A percentile compares a stretch with the other conserved stretches of the same genome.
These are phyloP conservation scores for Starmera stellimalicola DNA, from an alignment of 1,139 yeast genomes.

Conservation along the genomic window DNA sequence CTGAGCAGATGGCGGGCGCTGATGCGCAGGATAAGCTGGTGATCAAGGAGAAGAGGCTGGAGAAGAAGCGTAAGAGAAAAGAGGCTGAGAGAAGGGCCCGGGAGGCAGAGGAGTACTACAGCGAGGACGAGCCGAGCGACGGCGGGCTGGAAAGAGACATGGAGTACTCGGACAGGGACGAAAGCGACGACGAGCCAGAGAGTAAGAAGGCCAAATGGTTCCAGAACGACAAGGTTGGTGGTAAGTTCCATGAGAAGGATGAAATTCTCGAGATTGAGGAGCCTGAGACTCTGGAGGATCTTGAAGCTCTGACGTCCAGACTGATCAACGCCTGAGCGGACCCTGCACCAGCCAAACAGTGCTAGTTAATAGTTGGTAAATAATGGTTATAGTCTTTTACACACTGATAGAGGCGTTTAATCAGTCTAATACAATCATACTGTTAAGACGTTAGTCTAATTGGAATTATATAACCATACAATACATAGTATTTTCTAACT, in stretches of 20 bases:
- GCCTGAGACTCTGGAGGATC: slow-evolving; percentile 86
- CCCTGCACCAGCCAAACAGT: too few species aligned
- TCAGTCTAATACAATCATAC: too few species aligned
- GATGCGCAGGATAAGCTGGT: slow-evolving; percentile 72
- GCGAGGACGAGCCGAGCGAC: slow-evolving; percentile 24
- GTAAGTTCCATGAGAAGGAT: slow-evolving; percentile 21
- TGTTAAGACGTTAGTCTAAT: too few species aligned
- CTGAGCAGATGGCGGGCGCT: slow-evolving; percentile 54
- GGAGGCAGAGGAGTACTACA: slow-evolving; percentile 25
- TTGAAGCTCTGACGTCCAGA: slow-evolving; percentile 81
- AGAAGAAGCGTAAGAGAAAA: slow-evolving; percentile 81
- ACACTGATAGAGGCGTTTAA: too few species aligned
- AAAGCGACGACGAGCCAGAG: slow-evolving; percentile 34
- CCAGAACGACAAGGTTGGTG: slow-evolving; percentile 30
- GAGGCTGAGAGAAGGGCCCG: slow-evolving; percentile 62
- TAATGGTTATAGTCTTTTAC: too few species aligned
- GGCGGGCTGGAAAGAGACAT: slow-evolving; percentile 20
- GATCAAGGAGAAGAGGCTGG: slow-evolving; percentile 79
- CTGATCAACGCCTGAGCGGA: slow-evolving; percentile 26
- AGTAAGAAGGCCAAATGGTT: slow-evolving; percentile 60
- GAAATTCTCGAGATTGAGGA: slow-evolving; percentile 65
- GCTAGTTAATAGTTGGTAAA: too few species aligned
- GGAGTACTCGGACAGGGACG: slow-evolving; percentile 22
- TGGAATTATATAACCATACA: too few species aligned
- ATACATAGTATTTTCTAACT: too few species aligned